These are phyloP conservation scores for Pythium chondricola DNA, from an alignment of 352 stramenopile species.

Conservation along the genomic window DNA sequence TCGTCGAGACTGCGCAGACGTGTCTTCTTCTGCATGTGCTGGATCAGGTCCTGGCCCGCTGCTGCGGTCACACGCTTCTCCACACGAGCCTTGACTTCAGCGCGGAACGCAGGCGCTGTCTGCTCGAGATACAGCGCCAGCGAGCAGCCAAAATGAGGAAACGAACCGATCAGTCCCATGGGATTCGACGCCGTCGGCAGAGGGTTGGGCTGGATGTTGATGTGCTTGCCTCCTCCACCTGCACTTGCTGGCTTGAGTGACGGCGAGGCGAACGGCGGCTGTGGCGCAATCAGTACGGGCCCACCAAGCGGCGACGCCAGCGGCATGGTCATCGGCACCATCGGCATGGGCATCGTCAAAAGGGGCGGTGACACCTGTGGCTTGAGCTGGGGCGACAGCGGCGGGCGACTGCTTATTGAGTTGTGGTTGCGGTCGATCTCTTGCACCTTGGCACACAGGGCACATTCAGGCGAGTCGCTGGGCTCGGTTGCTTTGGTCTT, in stretches of 20 bases:
- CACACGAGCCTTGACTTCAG: conserved; percentile 62
- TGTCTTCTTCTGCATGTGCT: conserved; percentile 85
- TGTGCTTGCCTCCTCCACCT: conserved; percentile 28
- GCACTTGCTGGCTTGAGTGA: conserved; percentile 3
- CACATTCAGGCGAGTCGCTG: conserved; percentile 35
- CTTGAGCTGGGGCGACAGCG: conserved; percentile 18
- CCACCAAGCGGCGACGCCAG: conserved; percentile 3
- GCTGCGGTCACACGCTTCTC: conserved; percentile 71
- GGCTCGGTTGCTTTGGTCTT: conserved; percentile 17
- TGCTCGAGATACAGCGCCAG: conserved; percentile 72
- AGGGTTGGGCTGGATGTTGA: conserved; percentile 76
- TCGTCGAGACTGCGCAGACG: conserved; percentile 64
- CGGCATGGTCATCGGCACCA: conserved; percentile 1
- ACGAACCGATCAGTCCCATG: conserved; percentile 45
- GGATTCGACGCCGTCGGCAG: conserved; percentile 66
- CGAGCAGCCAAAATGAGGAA: conserved; percentile 58
- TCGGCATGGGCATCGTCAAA: conserved; percentile 6
- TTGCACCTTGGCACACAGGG: conserved; percentile 52
- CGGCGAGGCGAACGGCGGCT: conserved; percentile 13
- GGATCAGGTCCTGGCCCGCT: conserved; percentile 62
- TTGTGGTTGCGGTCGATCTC: conserved; percentile 70
- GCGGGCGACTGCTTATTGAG: conserved; percentile 22
- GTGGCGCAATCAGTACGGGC: conserved; percentile 16
- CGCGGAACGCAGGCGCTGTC: conserved; percentile 55
- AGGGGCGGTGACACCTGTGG: conserved; percentile 4